Evolutionary conservation across 139 green algal genomes (phyloP).

Genomic region (Edaphochlamys debaryana): DNA sequence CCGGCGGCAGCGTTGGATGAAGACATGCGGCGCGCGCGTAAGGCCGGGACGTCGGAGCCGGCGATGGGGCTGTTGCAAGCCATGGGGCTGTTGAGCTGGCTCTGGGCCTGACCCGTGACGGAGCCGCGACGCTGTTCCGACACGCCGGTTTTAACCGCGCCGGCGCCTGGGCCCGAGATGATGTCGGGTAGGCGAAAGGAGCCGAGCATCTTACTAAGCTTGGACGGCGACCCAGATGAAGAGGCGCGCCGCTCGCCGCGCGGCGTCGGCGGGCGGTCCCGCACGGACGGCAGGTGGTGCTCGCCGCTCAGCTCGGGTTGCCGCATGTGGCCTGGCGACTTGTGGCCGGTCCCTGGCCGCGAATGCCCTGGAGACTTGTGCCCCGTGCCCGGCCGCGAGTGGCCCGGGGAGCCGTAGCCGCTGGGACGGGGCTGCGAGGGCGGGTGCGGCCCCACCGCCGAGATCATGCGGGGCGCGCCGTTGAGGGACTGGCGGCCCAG

Average conservation of each 20-base stretch:
- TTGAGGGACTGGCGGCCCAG: no score
- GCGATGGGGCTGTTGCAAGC: no score
- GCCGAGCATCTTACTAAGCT: neutral
- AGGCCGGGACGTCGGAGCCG: no score
- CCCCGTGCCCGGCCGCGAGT: neutral
- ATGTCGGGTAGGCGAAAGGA: constrained; percentile 31
- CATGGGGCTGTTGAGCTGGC: neutral
- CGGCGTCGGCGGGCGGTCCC: constrained; percentile 21
- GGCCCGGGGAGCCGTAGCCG: neutral
- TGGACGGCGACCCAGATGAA: neutral
- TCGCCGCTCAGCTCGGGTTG: neutral
- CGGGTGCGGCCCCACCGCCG: neutral
- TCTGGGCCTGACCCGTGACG: neutral
- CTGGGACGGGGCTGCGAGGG: neutral
- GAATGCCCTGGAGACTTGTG: neutral
- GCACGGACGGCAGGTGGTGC: constrained; percentile 6
- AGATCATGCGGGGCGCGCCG: no score
- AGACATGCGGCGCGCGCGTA: neutral
- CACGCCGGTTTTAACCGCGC: neutral
- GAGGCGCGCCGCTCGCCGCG: neutral
- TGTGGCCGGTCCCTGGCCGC: neutral
- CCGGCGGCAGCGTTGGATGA: no score
- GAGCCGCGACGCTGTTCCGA: neutral
- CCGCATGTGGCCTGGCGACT: neutral
- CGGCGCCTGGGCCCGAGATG: neutral